Percentiles rank a stretch among this genome's conserved stretches.
phyloP scores from a whole-genome alignment of 2,329 filamentous ascomycete species.

The Colletotrichum melonis region DNA sequence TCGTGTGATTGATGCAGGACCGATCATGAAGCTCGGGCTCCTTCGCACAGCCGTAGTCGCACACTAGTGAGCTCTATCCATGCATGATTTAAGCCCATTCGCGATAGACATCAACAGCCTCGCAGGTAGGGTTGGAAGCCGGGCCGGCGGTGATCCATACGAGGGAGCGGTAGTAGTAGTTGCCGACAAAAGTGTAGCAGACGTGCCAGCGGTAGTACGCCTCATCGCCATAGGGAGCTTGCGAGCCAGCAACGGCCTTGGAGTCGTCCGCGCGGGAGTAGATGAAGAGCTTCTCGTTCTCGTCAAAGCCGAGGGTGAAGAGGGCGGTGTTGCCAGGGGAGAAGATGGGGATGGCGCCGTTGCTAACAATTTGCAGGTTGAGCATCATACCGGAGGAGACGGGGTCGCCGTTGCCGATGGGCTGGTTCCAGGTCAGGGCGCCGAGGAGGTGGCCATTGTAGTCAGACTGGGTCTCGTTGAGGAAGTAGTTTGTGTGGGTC shows the following conservation, averaged over 20 bases:
- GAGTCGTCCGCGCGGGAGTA: slow-evolving; percentile 21
- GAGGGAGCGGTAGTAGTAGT: slow-evolving; percentile 34
- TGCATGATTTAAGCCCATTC: not conserved
- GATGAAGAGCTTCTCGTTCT: slow-evolving; percentile 24
- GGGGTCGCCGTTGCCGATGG: slow-evolving; percentile 16
- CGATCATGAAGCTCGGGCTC: not conserved
- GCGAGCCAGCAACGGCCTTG: slow-evolving; percentile 6
- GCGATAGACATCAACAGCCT: slow-evolving; percentile 8
- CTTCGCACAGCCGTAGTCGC: not conserved
- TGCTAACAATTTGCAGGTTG: slow-evolving; percentile 20
- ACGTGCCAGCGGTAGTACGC: slow-evolving; percentile 33
- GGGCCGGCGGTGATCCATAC: slow-evolving; percentile 29
- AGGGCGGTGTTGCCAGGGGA: slow-evolving; percentile 10
- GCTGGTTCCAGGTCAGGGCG: slow-evolving; percentile 29
- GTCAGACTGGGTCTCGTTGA: slow-evolving; percentile 8
- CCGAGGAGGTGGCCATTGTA: slow-evolving; percentile 6
- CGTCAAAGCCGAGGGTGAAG: slow-evolving; percentile 27
- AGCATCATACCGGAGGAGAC: slow-evolving; percentile 10
- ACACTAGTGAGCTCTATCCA: not conserved
- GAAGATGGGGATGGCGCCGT: slow-evolving; percentile 32
- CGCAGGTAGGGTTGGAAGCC: slow-evolving; percentile 31
- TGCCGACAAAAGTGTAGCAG: slow-evolving; percentile 31
- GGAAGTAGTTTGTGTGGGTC: slow-evolving; percentile 10
- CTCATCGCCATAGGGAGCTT: not conserved
- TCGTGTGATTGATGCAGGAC: not conserved